Percentiles rank a stretch among this genome's conserved stretches.
Conservation (phyloP, 2,329 filamentous ascomycete species). For the Harringtonia lauricola region DNA sequence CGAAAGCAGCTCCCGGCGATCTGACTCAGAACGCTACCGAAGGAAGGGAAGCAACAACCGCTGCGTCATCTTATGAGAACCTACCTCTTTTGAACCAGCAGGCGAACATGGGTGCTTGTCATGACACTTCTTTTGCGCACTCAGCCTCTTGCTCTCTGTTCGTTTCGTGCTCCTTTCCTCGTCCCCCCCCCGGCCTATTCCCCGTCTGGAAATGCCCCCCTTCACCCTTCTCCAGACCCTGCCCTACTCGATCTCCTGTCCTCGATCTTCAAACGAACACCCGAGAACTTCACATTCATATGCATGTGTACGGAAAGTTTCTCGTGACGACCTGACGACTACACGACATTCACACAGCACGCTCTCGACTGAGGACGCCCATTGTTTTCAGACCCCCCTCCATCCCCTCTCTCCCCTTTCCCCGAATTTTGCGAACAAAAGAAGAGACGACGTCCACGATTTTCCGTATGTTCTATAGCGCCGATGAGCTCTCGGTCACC, state of each 20-base stretch:
- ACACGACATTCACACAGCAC: no score
- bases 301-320: neutral
- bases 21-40: constrained; percentile 12
- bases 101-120: no score
- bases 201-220: neutral
- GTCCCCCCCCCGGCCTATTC: neutral
- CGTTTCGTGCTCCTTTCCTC: neutral
- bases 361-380: no score
- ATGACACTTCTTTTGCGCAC: no score
- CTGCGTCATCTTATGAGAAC: constrained; percentile 13
- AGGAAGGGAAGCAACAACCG: constrained; percentile 10
- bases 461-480: no score
- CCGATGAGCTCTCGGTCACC: no score
- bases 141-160: neutral
- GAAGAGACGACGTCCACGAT: no score
- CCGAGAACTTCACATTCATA: neutral
- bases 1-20: constrained; percentile 8
- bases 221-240: neutral
- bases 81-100: neutral
- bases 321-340: constrained; percentile 3
- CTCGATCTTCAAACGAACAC: no score
- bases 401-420: neutral
- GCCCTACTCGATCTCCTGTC: neutral
- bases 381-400: neutral
- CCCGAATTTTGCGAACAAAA: neutral